Conservation (phyloP, 176 grass and related monocot species). For the Phoenix dactylifera region DNA sequence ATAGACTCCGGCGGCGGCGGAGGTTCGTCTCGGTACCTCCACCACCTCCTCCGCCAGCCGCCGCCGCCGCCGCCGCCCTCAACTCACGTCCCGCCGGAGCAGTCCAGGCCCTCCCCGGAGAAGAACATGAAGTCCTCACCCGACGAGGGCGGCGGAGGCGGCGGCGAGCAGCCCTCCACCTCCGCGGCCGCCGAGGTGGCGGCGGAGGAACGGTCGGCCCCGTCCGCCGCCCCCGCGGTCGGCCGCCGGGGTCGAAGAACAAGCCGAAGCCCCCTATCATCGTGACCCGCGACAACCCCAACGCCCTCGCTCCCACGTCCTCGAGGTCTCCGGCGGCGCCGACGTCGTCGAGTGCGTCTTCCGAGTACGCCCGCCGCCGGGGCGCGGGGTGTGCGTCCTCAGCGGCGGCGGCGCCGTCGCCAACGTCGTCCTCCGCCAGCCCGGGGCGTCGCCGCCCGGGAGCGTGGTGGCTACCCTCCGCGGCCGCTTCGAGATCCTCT, state of each 20-base stretch:
- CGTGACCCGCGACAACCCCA: conserved; percentile 89
- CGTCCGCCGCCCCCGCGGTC: conserved; percentile 66
- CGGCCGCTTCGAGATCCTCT: conserved; percentile 91
- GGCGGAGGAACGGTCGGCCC: conserved; percentile 36
- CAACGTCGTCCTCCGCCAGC: conserved; percentile 74
- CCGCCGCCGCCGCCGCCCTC: conserved; percentile 39
- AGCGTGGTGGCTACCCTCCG: conserved; percentile 86
- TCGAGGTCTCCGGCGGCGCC: conserved; percentile 63
- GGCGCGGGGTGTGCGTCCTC: conserved; percentile 85
- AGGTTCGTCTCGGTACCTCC: conserved; percentile 2
- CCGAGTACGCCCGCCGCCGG: conserved; percentile 72
- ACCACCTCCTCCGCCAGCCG: conserved; percentile 36
- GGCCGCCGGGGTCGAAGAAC: conserved; percentile 81
- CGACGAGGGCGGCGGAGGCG: neutral
- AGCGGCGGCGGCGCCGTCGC: conserved; percentile 69
- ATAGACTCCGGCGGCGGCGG: conserved; percentile 38
- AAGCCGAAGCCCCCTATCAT: conserved; percentile 90
- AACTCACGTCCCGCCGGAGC: conserved; percentile 61
- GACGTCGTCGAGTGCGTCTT: conserved; percentile 87
- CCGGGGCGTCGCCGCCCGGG: conserved; percentile 62
- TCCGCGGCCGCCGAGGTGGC: conserved; percentile 39
- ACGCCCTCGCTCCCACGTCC: conserved; percentile 91
- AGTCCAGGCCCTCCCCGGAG: conserved; percentile 13
- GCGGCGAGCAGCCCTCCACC: conserved; percentile 62
- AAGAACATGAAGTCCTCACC: conserved; percentile 35